Evolutionary conservation across 2,329 filamentous ascomycete genomes (phyloP), one percentile per base, ranked within the genome.

Genomic region (Teratosphaeria epicoccoides): DNA sequence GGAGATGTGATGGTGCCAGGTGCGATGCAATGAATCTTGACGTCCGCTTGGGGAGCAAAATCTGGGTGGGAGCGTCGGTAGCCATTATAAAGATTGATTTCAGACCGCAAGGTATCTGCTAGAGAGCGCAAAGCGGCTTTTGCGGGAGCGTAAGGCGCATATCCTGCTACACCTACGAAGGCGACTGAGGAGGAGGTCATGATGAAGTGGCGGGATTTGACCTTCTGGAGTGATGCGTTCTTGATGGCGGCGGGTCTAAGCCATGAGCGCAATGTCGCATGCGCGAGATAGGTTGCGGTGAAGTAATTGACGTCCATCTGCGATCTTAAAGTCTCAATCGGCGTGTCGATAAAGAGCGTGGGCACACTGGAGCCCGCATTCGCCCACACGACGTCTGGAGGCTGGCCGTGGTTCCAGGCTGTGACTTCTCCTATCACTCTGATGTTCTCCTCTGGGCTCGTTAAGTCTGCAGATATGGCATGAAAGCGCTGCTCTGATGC

Each of bases 241-340:
- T 26, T 48, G 29, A 74, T 63, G 7, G 73, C 9, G 59, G 60
- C 65, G 12, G 67, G 72, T 46, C 62, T 69, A 44, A 89, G 79
- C 91, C 91, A 96, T 54, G 80, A 77, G 49, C 78, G 79, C 55
- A 96, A 72, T 17, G 85, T 81, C 20, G 87, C 83, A 66, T 94
- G 88, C 33, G 88, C 85, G 71, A 95, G 87, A 67, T 95, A 93
- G 40, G 85, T 84, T 25, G 83, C 82, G 47, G 88, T 87, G 78
- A 84, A 95, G 73, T 88, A 97, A 71, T 96, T 91, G 60, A 91
- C 80, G 64, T 95, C 88, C 88, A 95, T 95, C 68, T 95, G 88
- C 57, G 77, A 74, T 43, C 84, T 79, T 58, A 89, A 73, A 10
- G 78, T 79, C 6, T 82, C 72, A 49, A 87, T 73, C 7, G 85